These are phyloP conservation scores for Suillus discolor DNA, from an alignment of 768 basidiomycete genomes.

Conservation along the genomic window DNA sequence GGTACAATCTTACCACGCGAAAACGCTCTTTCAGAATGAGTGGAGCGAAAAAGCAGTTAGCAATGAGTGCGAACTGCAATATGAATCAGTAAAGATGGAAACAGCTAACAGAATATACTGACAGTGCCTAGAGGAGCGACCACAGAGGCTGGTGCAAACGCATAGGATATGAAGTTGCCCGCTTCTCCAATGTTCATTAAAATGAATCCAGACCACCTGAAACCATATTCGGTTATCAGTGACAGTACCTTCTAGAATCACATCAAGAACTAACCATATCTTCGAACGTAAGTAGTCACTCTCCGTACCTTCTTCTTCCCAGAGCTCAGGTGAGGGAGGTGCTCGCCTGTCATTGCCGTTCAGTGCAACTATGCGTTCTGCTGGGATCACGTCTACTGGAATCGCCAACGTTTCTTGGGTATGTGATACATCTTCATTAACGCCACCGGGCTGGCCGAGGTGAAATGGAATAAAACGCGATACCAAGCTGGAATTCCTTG, in stretches of 20 bases:
- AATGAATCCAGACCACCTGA: slow-evolving; percentile 86
- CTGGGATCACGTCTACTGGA: slow-evolving; percentile 45
- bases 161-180: slow-evolving; percentile 91
- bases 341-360: slow-evolving; percentile 22
- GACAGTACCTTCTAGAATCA: background rate
- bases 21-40: slow-evolving; percentile 82
- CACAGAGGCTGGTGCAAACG: slow-evolving; percentile 87
- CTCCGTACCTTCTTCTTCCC: slow-evolving; percentile 49
- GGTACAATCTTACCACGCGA: slow-evolving; percentile 54
- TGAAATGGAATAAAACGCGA: slow-evolving; percentile 39
- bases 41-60: slow-evolving; percentile 94
- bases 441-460: slow-evolving; percentile 12
- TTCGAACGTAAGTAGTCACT: slow-evolving; percentile 82
- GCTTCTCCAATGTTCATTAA: slow-evolving; percentile 92
- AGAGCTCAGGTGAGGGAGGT: slow-evolving; percentile 20
- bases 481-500: slow-evolving; percentile 33
- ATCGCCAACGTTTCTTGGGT: slow-evolving; percentile 18
- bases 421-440: slow-evolving; percentile 13
- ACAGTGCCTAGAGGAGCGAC: slow-evolving; percentile 97
- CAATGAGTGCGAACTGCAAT: slow-evolving; percentile 84
- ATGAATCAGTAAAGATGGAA: background rate
- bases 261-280: slow-evolving; percentile 59
- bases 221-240: slow-evolving; percentile 6
- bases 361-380: slow-evolving; percentile 31
- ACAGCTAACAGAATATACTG: slow-evolving; percentile 29